Evolutionary conservation across 495 filamentous ascomycete genomes (phyloP).

Genomic region (Apiosordaria backusii): DNA sequence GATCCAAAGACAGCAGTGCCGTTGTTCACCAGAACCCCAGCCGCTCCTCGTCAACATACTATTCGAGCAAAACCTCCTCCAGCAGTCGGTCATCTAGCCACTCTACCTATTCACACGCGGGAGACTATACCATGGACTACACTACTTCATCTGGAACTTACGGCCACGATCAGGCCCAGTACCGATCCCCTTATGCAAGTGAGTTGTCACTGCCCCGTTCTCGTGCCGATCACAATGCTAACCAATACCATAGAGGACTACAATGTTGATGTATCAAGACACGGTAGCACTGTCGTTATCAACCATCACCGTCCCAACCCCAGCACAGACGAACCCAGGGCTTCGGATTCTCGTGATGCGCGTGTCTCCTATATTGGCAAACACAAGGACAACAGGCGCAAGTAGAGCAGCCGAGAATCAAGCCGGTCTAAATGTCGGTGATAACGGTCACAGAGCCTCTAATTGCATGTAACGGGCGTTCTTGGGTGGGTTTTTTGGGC

Average conservation of each 20-base stretch:
- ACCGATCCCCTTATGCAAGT: conserved; percentile 18
- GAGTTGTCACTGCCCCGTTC: neutral
- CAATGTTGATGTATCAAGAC: conserved; percentile 1
- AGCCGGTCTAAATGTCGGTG: neutral
- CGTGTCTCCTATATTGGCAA: neutral
- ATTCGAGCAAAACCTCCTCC: conserved; percentile 6
- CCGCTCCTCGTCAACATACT: neutral
- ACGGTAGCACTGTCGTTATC: conserved; percentile 12
- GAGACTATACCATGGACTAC: conserved; percentile 13
- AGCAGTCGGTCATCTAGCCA: conserved; percentile 14
- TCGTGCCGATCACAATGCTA: neutral
- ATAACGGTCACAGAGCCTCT: neutral
- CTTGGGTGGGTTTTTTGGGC: neutral
- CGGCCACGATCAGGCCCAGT: neutral
- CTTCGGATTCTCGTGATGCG: conserved; percentile 11
- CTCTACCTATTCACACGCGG: conserved; percentile 10
- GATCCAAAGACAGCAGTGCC: conserved; percentile 9
- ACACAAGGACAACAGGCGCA: neutral
- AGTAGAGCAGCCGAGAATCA: neutral
- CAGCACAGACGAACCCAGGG: conserved; percentile 17
- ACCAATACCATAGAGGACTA: neutral
- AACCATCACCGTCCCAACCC: conserved; percentile 20
- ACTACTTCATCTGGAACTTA: conserved; percentile 10
- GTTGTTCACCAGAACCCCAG: conserved; percentile 15
- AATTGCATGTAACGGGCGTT: neutral